These are phyloP conservation scores for Pichia sp. DNA, from an alignment of 1,139 yeast species.

Conservation along the genomic window DNA sequence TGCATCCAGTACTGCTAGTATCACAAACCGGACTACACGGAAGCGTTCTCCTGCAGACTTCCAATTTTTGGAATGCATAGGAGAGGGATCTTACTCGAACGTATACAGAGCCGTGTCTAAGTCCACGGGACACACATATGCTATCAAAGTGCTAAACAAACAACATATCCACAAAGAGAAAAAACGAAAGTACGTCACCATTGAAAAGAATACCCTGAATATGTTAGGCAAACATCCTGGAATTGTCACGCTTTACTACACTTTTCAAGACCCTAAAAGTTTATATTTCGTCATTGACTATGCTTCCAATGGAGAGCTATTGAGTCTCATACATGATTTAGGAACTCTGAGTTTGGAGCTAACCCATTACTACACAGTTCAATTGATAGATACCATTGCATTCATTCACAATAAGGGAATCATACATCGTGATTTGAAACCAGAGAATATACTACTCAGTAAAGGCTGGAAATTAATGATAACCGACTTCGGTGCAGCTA, in stretches of 20 bases:
- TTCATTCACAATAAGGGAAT: conserved; percentile 72
- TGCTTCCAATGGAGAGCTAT: conserved; percentile 88
- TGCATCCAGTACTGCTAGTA: no score
- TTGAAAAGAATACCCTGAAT: conserved; percentile 89
- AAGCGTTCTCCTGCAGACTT: conserved; percentile 77
- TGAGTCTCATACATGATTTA: conserved; percentile 67
- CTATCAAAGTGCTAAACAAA: conserved; percentile 87
- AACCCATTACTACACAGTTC: conserved; percentile 63
- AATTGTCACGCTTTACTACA: conserved; percentile 78
- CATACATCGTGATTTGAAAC: conserved; percentile 74
- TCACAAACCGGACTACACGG: conserved; percentile 19
- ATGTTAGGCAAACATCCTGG: conserved; percentile 83
- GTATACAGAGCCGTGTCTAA: conserved; percentile 83
- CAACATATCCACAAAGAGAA: conserved; percentile 92
- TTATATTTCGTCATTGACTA: conserved; percentile 88
- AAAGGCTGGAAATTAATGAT: conserved; percentile 61
- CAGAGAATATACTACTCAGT: conserved; percentile 65
- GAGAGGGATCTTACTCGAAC: conserved; percentile 96
- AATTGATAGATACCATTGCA: conserved; percentile 54
- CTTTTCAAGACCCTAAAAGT: conserved; percentile 87
- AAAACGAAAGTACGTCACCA: conserved; percentile 92
- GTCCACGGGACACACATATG: conserved; percentile 67
- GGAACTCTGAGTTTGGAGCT: conserved; percentile 76
- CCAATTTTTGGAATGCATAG: conserved; percentile 77
- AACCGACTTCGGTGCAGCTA: conserved; percentile 79